These are phyloP conservation scores for Apiotrichum domesticum DNA, from an alignment of 1,284 basidiomycete genomes.

Conservation along the genomic window DNA sequence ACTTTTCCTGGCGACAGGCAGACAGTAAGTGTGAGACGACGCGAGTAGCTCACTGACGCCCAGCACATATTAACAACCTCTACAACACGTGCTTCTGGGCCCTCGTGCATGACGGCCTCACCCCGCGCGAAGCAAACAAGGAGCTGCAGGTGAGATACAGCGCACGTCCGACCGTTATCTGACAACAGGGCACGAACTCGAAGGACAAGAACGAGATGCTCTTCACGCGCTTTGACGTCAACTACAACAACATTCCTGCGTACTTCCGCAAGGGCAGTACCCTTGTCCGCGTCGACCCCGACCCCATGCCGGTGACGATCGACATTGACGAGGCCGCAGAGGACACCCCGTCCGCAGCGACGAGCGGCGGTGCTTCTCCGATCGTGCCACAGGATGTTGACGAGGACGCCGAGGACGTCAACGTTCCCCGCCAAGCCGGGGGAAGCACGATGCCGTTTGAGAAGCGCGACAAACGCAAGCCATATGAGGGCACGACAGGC, in stretches of 20 bases:
- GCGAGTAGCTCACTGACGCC: neutral
- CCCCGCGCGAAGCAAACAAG: conserved; percentile 73
- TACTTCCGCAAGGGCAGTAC: conserved; percentile 83
- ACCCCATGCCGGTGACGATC: conserved; percentile 3
- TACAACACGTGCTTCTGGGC: conserved; percentile 98
- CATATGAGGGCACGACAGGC: conserved; percentile 44
- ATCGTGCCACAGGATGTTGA: neutral
- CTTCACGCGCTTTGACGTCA: conserved; percentile 72
- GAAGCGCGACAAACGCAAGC: conserved; percentile 41
- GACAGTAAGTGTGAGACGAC: conserved; percentile 65
- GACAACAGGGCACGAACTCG: conserved; percentile 70
- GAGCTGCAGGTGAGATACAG: conserved; percentile 56
- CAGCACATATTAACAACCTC: conserved; percentile 96
- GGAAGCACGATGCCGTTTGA: conserved; percentile 24
- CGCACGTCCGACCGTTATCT: conserved; percentile 13
- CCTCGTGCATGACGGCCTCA: conserved; percentile 71
- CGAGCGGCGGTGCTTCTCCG: neutral
- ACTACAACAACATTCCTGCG: conserved; percentile 73
- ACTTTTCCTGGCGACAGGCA: conserved; percentile 91
- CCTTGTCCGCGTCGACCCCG: conserved; percentile 55
- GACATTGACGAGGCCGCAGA: neutral
- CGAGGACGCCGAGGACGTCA: neutral
- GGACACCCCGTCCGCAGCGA: neutral
- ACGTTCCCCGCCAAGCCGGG: neutral
- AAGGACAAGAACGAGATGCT: conserved; percentile 88